A percentile compares a stretch with the other conserved stretches of the same genome.
Conservation (phyloP, 2,329 filamentous ascomycete species). For the Aspergillus tanneri region DNA sequence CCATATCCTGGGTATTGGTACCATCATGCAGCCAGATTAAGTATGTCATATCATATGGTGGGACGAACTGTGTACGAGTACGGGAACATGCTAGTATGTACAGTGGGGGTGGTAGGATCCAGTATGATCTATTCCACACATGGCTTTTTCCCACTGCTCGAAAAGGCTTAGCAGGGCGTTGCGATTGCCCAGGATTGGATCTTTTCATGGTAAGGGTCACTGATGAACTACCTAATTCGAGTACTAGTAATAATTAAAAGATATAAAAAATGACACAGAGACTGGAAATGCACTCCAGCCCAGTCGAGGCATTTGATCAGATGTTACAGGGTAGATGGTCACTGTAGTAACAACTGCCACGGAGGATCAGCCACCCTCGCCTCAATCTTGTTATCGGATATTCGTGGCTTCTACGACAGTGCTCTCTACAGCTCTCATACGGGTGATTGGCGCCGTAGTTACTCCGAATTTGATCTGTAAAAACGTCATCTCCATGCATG, state of each 20-base stretch:
- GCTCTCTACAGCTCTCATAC: no score
- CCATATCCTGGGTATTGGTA: no score
- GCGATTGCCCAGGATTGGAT: background rate
- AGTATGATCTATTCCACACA: constrained; percentile 1
- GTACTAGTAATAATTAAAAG: background rate
- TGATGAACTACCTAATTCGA: background rate
- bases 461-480: background rate
- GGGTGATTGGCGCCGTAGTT: background rate
- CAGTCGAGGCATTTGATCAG: background rate
- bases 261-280: background rate
- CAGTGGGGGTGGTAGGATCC: background rate
- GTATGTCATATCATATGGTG: constrained; percentile 8
- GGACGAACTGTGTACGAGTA: no score
- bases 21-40: constrained; percentile 5
- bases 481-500: background rate
- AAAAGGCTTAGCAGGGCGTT: constrained; percentile 5
- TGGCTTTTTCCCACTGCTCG: background rate
- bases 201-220: background rate
- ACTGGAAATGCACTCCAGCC: no score
- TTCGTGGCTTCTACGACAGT: no score
- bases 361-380: background rate
- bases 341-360: background rate
- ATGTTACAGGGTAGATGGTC: background rate
- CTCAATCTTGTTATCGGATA: background rate
- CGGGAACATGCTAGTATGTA: constrained; percentile 2